Percentiles rank a stretch among this genome's conserved stretches.
Conservation (phyloP, 306 rosid species). For the Acacia melanoxylon region DNA sequence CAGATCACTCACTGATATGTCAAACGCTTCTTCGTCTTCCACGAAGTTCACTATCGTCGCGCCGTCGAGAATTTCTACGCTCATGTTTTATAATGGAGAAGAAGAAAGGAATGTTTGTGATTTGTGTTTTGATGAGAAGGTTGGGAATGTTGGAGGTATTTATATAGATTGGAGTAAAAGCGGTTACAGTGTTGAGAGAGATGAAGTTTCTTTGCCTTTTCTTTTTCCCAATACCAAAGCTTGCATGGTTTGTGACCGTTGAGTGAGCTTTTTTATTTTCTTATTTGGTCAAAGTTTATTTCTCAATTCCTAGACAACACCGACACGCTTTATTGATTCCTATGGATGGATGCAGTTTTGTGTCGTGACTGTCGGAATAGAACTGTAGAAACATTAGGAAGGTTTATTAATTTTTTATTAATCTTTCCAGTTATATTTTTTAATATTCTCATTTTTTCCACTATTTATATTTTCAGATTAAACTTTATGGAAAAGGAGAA, state of each 20-base stretch:
- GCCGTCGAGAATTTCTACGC: constrained; percentile 55
- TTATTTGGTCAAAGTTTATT: not conserved
- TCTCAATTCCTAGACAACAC: not conserved
- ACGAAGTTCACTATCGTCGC: constrained; percentile 52
- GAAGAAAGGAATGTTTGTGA: not conserved
- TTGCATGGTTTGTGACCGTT: not conserved
- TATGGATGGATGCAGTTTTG: not conserved
- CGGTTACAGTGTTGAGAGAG: too few relatives aligned
- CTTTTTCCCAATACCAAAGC: not conserved
- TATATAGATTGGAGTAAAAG: not conserved
- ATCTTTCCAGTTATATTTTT: not conserved
- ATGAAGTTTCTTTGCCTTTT: not conserved
- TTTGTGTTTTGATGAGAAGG: not conserved
- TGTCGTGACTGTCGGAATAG: not conserved
- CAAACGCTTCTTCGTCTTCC: constrained; percentile 60
- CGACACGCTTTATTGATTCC: not conserved
- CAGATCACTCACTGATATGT: constrained; percentile 22
- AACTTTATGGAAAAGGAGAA: too few relatives aligned
- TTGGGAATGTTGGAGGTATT: not conserved
- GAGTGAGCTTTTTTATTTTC: not conserved
- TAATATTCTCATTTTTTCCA: not conserved
- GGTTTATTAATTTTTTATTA: too few relatives aligned
- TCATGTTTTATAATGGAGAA: constrained; percentile 33
- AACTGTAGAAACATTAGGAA: not conserved
- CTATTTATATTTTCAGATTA: too few relatives aligned